Percentiles rank a stretch among this genome's conserved stretches.
These are phyloP conservation scores for Mycena rebaudengoi DNA, from an alignment of 768 basidiomycete species.

Conservation along the genomic window DNA sequence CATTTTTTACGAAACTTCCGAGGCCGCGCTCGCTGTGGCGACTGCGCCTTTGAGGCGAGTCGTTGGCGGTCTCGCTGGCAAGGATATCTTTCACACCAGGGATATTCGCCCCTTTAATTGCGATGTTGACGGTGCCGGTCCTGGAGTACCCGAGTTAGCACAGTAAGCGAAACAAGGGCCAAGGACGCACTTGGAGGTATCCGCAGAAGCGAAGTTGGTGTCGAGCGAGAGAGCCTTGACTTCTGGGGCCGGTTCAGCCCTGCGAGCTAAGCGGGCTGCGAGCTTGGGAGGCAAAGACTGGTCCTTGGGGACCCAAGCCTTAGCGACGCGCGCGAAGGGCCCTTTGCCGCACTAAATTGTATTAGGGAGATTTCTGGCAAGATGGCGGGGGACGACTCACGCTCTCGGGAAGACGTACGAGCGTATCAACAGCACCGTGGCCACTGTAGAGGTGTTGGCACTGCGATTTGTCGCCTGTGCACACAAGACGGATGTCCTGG, in stretches of 20 bases:
- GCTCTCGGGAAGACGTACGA: constrained; percentile 41
- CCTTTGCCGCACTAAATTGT: constrained; percentile 18
- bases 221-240: constrained; percentile 37
- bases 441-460: constrained; percentile 9
- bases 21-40: neutral
- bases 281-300: constrained; percentile 32
- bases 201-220: constrained; percentile 31
- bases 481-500: constrained; percentile 26
- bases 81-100: neutral
- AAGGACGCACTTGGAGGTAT: constrained; percentile 18
- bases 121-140: constrained; percentile 4
- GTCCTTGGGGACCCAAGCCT: constrained; percentile 35
- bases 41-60: neutral
- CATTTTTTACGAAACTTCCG: neutral
- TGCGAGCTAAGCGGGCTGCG: constrained; percentile 21
- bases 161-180: neutral
- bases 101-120: constrained; percentile 1
- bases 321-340: constrained; percentile 39
- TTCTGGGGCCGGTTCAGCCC: constrained; percentile 15
- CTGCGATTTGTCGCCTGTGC: neutral
- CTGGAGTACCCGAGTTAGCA: neutral
- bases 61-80: neutral
- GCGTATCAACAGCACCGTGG: constrained; percentile 36
- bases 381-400: constrained; percentile 15
- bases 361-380: too few species aligned